Conservation (phyloP, 164 flowering plant genomes). For the Umbilicus rupestris region DNA sequence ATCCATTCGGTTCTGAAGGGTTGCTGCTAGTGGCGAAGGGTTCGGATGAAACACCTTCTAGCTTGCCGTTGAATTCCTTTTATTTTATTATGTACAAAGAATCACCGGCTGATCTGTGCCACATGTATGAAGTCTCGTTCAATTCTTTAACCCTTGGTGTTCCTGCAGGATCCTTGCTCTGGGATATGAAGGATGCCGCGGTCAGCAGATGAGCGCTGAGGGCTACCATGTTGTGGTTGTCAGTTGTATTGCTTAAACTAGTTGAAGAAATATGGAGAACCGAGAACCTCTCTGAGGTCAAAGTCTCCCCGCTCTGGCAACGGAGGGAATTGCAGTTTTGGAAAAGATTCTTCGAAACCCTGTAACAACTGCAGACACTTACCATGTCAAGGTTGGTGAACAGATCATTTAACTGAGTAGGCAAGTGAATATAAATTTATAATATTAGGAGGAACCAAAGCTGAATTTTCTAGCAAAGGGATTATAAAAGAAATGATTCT, state of each 20-base stretch:
- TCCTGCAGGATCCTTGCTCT: neutral
- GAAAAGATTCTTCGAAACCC: constrained; percentile 43
- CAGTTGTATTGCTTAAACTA: constrained; percentile 14
- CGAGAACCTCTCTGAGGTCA: constrained; percentile 50
- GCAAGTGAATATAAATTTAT: no score
- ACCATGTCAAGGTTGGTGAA: neutral
- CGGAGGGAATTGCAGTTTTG: constrained; percentile 43
- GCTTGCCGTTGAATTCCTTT: neutral
- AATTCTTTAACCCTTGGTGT: neutral
- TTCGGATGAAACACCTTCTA: neutral
- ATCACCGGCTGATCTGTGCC: neutral
- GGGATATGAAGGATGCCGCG: neutral
- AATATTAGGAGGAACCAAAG: no score
- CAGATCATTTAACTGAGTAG: no score
- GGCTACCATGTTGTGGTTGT: neutral
- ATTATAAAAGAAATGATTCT: no score
- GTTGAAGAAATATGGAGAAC: constrained; percentile 63
- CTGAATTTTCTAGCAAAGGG: no score
- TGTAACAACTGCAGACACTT: constrained; percentile 43
- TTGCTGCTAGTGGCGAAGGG: neutral
- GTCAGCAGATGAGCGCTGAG: neutral
- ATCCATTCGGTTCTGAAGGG: neutral
- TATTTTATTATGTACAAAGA: neutral
- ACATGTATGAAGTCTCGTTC: neutral
- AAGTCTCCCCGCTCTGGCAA: constrained; percentile 65